Evolutionary conservation across 2,329 filamentous ascomycete genomes (phyloP), one percentile per base, ranked within the genome.

Genomic region (Cytospora paraplurivora): DNA sequence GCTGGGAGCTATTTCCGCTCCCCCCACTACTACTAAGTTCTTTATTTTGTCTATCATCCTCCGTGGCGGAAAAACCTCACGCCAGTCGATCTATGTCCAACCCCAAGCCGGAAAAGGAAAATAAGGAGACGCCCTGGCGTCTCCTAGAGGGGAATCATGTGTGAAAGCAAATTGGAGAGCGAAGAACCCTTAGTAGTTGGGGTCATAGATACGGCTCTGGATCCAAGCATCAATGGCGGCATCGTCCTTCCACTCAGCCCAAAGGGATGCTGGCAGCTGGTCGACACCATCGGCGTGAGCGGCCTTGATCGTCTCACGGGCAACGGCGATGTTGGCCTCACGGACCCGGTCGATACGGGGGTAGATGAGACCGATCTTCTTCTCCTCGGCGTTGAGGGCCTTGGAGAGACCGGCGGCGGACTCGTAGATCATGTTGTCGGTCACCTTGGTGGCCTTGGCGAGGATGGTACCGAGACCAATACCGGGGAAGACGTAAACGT

Each of bases 401-500:
- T 87, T 87, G 17, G 92, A 86, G 21, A 98, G 85, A 5, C 92
- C 89, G 49, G 89, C 88, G 34, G 92, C 95, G 37, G 93, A 94
- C 56, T 91, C 93, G 80, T 98, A 98, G 73, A 99, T 93, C 95
- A 99, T 99, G 76, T 89, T 87, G 75, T 97, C 92, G 6, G 94
- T 98, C 69, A 98, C 84, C 70, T 88, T 88, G 68, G 91, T 88
- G 13, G 93, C 86, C 82, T 97, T 96, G 79, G 89, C 88, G 56
- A 98, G 85, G 73, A 98, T 97, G 68, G 94, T 91, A 66, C 93
- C 95, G 35, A 98, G 87, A 63, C 95, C 95, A 65, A 98, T 90
- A 72, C 94, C 95, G 0, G 95, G 95, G 88, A 99, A 99, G 66
- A 99, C 91, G 75, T 97, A 97, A 81, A 88, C 85, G 71, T 89